Base-by-base conservation (phyloP, 768 basidiomycete species). In the Tulasnella sp. region DNA sequence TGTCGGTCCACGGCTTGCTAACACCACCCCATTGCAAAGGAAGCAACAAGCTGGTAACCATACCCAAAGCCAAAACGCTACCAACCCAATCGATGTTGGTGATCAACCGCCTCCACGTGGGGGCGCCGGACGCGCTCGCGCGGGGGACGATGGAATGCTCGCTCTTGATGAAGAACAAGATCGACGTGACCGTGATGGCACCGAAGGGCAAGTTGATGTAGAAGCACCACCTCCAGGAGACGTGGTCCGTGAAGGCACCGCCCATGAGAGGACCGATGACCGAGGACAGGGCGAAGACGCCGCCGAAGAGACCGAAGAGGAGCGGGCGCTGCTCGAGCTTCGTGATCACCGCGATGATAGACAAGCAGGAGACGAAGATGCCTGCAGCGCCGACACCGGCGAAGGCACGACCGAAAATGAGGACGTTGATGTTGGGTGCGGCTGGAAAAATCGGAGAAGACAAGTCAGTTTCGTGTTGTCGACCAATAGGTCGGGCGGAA, bases 381-480 rank as follows among this genome's bases (percentile, higher is more conserved):
- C 83, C 83, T 0, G 82, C 80, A 0, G 82, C 83, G 1, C 84
- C 85, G 2, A 84, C 72, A 12, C 85, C 85, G 2, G 82, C 79
- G 41, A 86, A 75, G 0, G 84, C 84, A 19, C 84, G 77, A 12
- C 85, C 85, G 64, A 84, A 77, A 64, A 83, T 82, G 32, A 83
- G 75, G 8, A 77, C 72, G 42, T 75, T 72, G 29, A 81, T 76
- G 64, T 67, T 76, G 1, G 75, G 74, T n/a, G 79, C 77, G 14
- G 74, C 75, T 65, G 40, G 59, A 29, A 41, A 75, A n/a, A n/a
- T n/a, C 44, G 80, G 78, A 66, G 80, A 67, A 39, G 78, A 77
- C 79, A 36, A 67, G 75, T 0, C 78, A 77, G 0, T 80, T 77
- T 0, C 80, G 16, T 14, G 12, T 63, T 63, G 12, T 14, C 29